Evolutionary conservation across 352 stramenopile genomes (phyloP).

Genomic region (Phytophthora litchii): DNA sequence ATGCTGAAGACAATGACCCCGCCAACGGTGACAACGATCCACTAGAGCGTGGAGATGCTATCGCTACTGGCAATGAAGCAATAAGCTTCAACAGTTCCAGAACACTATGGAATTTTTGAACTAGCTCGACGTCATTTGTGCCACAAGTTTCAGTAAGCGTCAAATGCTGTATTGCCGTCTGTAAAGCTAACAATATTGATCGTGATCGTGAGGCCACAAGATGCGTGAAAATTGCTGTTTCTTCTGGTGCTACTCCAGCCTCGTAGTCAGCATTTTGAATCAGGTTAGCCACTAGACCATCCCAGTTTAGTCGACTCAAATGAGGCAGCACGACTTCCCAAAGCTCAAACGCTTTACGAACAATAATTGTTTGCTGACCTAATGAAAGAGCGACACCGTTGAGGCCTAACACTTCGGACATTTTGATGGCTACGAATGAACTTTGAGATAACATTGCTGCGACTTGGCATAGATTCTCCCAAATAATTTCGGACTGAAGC

Average conservation of each 20-base stretch:
- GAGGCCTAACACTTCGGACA: slow-evolving; percentile 16
- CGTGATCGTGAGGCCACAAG: slow-evolving; percentile 47
- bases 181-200: slow-evolving; percentile 49
- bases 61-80: slow-evolving; percentile 13
- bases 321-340: slow-evolving; percentile 65
- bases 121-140: slow-evolving; percentile 31
- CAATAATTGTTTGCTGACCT: slow-evolving; percentile 45
- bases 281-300: slow-evolving; percentile 51
- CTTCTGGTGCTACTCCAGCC: slow-evolving; percentile 44
- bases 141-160: slow-evolving; percentile 34
- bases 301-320: slow-evolving; percentile 67
- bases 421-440: slow-evolving; percentile 31
- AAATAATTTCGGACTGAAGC: slow-evolving; percentile 47
- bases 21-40: slow-evolving; percentile 19
- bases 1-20: slow-evolving; percentile 16
- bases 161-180: slow-evolving; percentile 43
- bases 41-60: slow-evolving; percentile 18
- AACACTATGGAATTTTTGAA: slow-evolving; percentile 34
- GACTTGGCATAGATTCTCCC: slow-evolving; percentile 85
- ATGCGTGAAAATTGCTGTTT: slow-evolving; percentile 69
- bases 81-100: slow-evolving; percentile 44
- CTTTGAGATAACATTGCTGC: slow-evolving; percentile 60
- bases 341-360: slow-evolving; percentile 60
- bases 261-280: slow-evolving; percentile 57
- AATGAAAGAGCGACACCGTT: slow-evolving; percentile 40